phyloP scores from a whole-genome alignment of 768 basidiomycete genomes.

The Termitomyces sp. region DNA sequence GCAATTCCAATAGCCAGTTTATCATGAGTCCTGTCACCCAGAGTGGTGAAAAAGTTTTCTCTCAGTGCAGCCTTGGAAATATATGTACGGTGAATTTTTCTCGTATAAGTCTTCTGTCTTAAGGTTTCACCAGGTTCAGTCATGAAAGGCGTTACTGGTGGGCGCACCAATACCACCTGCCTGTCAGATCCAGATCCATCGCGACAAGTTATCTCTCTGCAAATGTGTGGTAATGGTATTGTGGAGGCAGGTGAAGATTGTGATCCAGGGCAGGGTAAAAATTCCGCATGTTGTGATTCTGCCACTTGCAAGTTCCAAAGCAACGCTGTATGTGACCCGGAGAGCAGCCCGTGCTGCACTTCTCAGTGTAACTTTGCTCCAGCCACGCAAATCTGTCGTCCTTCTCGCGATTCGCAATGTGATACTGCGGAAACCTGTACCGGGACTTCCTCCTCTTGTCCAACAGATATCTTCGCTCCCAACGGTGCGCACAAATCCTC shows the following conservation, averaged over 20 bases:
- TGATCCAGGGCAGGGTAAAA: constrained; percentile 64
- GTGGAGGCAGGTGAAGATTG: constrained; percentile 83
- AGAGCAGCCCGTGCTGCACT: constrained; percentile 73
- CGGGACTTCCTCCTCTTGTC: constrained; percentile 69
- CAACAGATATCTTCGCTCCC: constrained; percentile 49
- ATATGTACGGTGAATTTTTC: constrained; percentile 49
- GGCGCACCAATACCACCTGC: constrained; percentile 57
- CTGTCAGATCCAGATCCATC: constrained; percentile 50
- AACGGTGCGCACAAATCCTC: constrained; percentile 50
- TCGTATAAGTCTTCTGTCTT: neutral
- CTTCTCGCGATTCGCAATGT: constrained; percentile 58
- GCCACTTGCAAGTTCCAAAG: constrained; percentile 67
- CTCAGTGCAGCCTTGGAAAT: constrained; percentile 77
- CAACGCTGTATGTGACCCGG: constrained; percentile 75
- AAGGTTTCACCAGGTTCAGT: constrained; percentile 44
- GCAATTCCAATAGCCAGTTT: constrained; percentile 61
- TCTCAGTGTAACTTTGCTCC: constrained; percentile 64
- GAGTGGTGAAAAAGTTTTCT: constrained; percentile 62
- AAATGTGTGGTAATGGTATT: constrained; percentile 83
- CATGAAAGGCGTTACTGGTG: constrained; percentile 42
- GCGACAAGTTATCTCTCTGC: constrained; percentile 47
- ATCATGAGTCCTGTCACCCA: constrained; percentile 83
- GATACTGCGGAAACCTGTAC: constrained; percentile 73
- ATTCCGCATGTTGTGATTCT: constrained; percentile 68
- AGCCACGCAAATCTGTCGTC: constrained; percentile 61